A percentile compares a stretch with the other conserved stretches of the same genome.
Conservation (phyloP, 2,329 filamentous ascomycete genomes). For the Beauveria pseudobassiana region DNA sequence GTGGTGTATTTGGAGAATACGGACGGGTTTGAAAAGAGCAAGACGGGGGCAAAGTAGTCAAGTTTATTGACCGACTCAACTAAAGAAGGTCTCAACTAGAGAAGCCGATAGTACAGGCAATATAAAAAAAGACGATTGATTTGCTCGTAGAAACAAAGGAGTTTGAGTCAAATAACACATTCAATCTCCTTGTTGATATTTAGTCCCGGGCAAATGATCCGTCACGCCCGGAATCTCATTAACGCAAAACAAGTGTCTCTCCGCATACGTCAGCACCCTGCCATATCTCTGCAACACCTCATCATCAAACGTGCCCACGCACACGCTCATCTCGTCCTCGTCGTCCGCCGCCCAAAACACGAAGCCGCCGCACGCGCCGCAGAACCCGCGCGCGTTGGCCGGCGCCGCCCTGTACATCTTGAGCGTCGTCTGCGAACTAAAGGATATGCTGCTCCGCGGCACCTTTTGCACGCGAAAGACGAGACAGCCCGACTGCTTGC, state of each 20-base stretch:
- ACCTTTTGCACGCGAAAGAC: slow-evolving; percentile 34
- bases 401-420: slow-evolving; percentile 34
- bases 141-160: no score
- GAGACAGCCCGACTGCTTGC: slow-evolving; percentile 42
- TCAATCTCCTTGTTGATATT: slow-evolving; percentile 16
- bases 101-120: background rate
- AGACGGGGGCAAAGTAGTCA: slow-evolving; percentile 22
- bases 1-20: slow-evolving; percentile 29
- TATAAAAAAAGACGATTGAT: background rate
- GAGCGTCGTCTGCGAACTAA: slow-evolving; percentile 25
- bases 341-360: slow-evolving; percentile 37
- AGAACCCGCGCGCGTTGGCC: slow-evolving; percentile 38
- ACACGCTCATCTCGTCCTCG: slow-evolving; percentile 24
- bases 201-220: slow-evolving; percentile 28
- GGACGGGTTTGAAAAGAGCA: slow-evolving; percentile 20
- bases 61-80: slow-evolving; percentile 16
- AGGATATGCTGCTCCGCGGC: slow-evolving; percentile 27
- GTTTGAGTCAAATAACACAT: no score
- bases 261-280: slow-evolving; percentile 29
- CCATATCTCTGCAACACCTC: slow-evolving; percentile 34
- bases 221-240: slow-evolving; percentile 43
- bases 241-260: slow-evolving; percentile 32
- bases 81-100: background rate
- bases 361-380: slow-evolving; percentile 39
- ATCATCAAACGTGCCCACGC: slow-evolving; percentile 38